phyloP scores from a whole-genome alignment of 2,329 filamentous ascomycete species.

The Hirsutella minnesotensis region DNA sequence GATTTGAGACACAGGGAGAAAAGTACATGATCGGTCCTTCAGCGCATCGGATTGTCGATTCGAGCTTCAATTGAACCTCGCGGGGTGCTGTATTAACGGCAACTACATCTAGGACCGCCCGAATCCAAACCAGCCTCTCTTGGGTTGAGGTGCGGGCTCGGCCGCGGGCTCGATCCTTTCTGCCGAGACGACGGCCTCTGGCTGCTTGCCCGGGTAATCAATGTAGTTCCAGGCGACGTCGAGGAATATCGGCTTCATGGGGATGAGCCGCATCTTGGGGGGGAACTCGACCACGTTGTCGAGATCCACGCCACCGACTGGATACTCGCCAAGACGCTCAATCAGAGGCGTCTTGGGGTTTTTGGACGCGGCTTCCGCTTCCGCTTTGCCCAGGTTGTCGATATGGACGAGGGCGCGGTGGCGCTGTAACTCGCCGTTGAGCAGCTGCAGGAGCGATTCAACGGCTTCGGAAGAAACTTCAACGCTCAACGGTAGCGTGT shows the following conservation, averaged over 20 bases:
- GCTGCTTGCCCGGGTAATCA: slow-evolving; percentile 61
- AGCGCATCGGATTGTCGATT: too few relatives aligned
- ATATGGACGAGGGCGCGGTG: slow-evolving; percentile 81
- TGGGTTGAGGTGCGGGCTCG: slow-evolving; percentile 29
- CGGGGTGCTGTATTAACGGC: too few relatives aligned
- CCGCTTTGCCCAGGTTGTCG: slow-evolving; percentile 46
- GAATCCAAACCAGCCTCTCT: slow-evolving; percentile 72
- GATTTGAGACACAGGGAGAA: too few relatives aligned
- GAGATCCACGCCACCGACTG: slow-evolving; percentile 58
- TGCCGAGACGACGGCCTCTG: slow-evolving; percentile 14
- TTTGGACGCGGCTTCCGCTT: slow-evolving; percentile 25
- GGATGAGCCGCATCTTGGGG: slow-evolving; percentile 68
- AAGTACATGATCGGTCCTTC: too few relatives aligned
- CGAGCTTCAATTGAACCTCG: too few relatives aligned
- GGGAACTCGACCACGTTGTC: slow-evolving; percentile 78
- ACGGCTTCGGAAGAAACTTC: slow-evolving; percentile 50
- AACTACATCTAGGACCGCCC: slow-evolving; percentile 28
- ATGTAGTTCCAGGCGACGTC: slow-evolving; percentile 98
- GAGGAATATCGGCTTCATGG: slow-evolving; percentile 90
- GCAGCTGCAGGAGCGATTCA: slow-evolving; percentile 44
- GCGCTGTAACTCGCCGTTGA: slow-evolving; percentile 64
- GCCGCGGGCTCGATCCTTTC: slow-evolving; percentile 25
- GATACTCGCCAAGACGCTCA: slow-evolving; percentile 66
- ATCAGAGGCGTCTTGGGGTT: slow-evolving; percentile 44
- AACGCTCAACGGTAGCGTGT: slow-evolving; percentile 46